Conservation (phyloP, 345 rosid genomes). For the Gossypium ekmanianum region DNA sequence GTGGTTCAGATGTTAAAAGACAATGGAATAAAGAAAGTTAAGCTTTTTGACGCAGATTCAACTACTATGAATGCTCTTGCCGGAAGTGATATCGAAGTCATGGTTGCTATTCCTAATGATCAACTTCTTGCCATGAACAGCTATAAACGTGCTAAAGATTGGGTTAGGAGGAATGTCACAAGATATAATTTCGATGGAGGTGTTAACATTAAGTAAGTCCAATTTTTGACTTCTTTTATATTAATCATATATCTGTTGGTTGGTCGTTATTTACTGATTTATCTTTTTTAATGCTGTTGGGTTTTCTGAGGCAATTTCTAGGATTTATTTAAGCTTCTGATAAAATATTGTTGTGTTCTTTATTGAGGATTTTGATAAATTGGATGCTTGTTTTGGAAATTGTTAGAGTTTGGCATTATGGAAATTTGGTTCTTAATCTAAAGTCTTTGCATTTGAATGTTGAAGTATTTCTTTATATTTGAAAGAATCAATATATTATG, state of each 20-base stretch:
- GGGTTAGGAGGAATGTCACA: conserved; percentile 69
- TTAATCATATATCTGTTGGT: neutral
- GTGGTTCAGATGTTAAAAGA: conserved; percentile 74
- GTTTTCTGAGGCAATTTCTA: neutral
- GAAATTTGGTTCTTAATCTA: neutral
- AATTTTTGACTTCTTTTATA: neutral
- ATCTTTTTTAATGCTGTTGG: neutral
- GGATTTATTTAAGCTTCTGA: neutral
- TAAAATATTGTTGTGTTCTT: too few relatives aligned
- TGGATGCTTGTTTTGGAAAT: neutral
- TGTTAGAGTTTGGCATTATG: neutral
- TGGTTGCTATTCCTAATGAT: conserved; percentile 93
- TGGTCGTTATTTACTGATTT: neutral
- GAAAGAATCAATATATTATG: neutral
- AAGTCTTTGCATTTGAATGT: neutral
- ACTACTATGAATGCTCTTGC: conserved; percentile 68
- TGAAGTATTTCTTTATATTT: neutral
- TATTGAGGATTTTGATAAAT: neutral
- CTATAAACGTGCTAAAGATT: conserved; percentile 53
- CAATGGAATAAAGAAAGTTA: conserved; percentile 77
- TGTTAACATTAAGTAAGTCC: conserved; percentile 61
- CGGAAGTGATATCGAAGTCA: conserved; percentile 70
- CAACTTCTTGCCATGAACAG: conserved; percentile 57
- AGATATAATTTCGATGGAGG: conserved; percentile 63
- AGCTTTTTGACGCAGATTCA: conserved; percentile 77